Percentiles rank a stretch among this genome's conserved stretches.
Conservation (phyloP, 768 basidiomycete genomes). For the Agrocybe praecox region DNA sequence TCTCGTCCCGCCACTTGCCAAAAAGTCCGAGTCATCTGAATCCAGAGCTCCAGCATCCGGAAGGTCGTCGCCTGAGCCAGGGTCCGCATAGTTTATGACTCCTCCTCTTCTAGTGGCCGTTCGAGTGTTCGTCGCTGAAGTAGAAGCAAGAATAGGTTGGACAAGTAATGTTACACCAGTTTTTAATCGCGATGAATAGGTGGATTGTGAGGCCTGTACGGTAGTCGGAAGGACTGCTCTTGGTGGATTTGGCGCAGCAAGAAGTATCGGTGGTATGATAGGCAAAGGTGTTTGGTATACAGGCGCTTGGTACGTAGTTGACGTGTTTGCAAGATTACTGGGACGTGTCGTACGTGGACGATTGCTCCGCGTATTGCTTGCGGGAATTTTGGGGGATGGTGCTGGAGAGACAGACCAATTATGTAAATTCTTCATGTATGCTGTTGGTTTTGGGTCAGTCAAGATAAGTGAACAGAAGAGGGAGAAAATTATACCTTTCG, state of each 20-base stretch:
- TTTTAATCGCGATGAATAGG: constrained; percentile 87
- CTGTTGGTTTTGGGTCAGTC: constrained; percentile 10
- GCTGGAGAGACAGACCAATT: constrained; percentile 67
- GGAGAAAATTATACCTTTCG: constrained; percentile 32
- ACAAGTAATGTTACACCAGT: constrained; percentile 90
- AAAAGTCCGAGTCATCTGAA: constrained; percentile 83
- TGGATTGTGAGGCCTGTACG: constrained; percentile 75
- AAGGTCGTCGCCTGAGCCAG: constrained; percentile 80
- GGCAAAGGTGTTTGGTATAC: constrained; percentile 34
- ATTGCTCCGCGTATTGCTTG: constrained; percentile 39
- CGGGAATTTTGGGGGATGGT: constrained; percentile 47
- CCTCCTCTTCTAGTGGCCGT: constrained; percentile 60
- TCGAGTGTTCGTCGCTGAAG: constrained; percentile 41
- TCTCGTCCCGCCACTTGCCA: constrained; percentile 63
- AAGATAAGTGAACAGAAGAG: not conserved
- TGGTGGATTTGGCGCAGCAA: constrained; percentile 48
- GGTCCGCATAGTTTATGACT: constrained; percentile 86
- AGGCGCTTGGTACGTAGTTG: constrained; percentile 26
- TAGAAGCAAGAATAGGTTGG: constrained; percentile 72
- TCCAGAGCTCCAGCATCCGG: constrained; percentile 82
- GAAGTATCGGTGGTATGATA: constrained; percentile 33
- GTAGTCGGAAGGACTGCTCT: constrained; percentile 59
- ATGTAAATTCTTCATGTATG: constrained; percentile 69
- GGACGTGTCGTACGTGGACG: constrained; percentile 44
- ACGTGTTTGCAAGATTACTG: constrained; percentile 41